These are phyloP conservation scores for Atalantia buxifolia DNA, from an alignment of 345 rosid species.

Conservation along the genomic window DNA sequence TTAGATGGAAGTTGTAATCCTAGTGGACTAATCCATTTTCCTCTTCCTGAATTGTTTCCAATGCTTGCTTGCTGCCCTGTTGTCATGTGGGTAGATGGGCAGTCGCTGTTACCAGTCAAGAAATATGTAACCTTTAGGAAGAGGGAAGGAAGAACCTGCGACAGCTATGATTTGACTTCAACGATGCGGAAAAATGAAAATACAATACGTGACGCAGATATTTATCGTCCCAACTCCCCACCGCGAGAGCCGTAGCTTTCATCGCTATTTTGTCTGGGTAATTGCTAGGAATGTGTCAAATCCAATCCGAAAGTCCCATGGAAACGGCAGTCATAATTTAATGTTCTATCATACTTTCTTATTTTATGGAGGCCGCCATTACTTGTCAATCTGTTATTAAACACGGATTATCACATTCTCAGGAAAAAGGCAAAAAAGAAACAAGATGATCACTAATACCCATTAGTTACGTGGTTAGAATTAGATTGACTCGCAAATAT, in stretches of 20 bases:
- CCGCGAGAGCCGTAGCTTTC: not conserved
- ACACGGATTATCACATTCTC: not conserved
- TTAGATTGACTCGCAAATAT: not conserved
- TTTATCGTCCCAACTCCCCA: not conserved
- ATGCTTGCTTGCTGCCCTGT: not conserved
- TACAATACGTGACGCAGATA: too few species aligned
- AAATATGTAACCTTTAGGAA: not conserved
- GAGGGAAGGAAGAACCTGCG: not conserved
- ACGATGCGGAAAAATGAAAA: not conserved
- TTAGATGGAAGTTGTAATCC: not conserved
- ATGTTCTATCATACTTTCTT: too few species aligned
- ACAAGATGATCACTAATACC: accelerated
- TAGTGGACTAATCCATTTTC: not conserved
- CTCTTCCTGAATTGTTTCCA: not conserved
- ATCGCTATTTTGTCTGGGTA: not conserved
- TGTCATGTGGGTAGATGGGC: not conserved
- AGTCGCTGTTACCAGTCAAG: not conserved
- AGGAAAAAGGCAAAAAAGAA: too few species aligned
- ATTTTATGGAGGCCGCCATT: not conserved
- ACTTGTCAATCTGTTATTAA: not conserved
- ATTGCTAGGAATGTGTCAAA: not conserved
- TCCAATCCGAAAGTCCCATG: not conserved
- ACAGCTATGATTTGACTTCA: not conserved
- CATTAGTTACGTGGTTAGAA: too few species aligned
- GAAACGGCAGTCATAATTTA: not conserved